Conservation (phyloP, 1,139 yeast species). For the Pichia sp. region DNA sequence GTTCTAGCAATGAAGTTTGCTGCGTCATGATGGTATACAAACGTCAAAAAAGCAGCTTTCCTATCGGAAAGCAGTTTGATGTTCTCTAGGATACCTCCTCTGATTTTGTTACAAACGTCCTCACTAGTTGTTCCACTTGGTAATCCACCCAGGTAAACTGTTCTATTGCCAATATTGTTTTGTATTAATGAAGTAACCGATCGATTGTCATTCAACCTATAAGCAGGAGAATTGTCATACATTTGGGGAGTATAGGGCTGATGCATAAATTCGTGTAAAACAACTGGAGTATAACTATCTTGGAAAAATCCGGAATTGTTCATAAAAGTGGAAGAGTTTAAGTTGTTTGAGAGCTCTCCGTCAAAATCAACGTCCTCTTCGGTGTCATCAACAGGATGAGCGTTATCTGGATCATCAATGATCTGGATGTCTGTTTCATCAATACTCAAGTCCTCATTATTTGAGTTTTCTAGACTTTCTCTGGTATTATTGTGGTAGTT, state of each 20-base stretch:
- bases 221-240: background rate
- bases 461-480: background rate
- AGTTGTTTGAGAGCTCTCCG: background rate
- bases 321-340: background rate
- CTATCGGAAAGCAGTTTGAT: slow-evolving; percentile 45
- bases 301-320: slow-evolving; percentile 2
- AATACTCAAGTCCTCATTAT: background rate
- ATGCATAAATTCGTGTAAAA: background rate
- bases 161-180: slow-evolving; percentile 81
- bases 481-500: background rate
- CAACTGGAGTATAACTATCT: background rate
- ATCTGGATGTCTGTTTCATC: background rate
- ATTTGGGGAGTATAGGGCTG: background rate
- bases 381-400: background rate
- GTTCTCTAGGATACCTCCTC: slow-evolving; percentile 83
- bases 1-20: slow-evolving; percentile 76
- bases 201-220: background rate
- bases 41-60: slow-evolving; percentile 80
- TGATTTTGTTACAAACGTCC: slow-evolving; percentile 87
- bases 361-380: background rate
- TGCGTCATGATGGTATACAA: slow-evolving; percentile 87
- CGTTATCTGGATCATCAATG: background rate
- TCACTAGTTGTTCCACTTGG: slow-evolving; percentile 83
- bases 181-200: slow-evolving; percentile 1
- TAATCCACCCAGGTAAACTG: slow-evolving; percentile 83